Evolutionary conservation across 148 eudicot genomes (phyloP).

Genomic region (Rhododendron simsii): DNA sequence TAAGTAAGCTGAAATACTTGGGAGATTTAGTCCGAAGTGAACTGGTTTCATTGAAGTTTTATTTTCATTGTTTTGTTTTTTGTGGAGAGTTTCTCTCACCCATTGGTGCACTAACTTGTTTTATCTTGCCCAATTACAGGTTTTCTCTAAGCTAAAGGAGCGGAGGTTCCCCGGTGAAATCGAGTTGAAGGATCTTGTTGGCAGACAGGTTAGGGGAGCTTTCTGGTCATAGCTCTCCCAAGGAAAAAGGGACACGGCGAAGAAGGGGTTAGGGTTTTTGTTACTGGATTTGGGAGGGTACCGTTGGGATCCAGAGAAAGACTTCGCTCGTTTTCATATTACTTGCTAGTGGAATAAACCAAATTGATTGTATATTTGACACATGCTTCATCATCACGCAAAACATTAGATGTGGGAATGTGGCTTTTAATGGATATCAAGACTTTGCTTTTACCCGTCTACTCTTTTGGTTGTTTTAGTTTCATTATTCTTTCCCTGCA

Average conservation of each 20-base stretch:
- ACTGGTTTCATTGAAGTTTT: neutral
- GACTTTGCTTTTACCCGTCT: neutral
- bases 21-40: neutral
- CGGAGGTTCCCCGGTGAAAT: constrained; percentile 91
- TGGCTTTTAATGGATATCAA: neutral
- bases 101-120: neutral
- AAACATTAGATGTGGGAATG: neutral
- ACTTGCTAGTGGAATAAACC: neutral
- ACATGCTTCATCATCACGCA: neutral
- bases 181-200: constrained; percentile 66
- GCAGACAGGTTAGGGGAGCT: constrained; percentile 41
- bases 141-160: constrained; percentile 80
- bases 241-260: neutral
- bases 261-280: neutral
- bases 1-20: neutral
- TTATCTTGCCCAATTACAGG: constrained; percentile 32
- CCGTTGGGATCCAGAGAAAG: neutral
- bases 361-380: neutral
- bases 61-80: neutral
- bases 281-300: neutral
- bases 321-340: neutral
- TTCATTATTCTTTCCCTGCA: neutral
- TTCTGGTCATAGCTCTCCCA: constrained; percentile 28
- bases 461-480: neutral
- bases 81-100: neutral